phyloP scores from a whole-genome alignment of 2,329 filamentous ascomycete species.

The Orbilia javanica region DNA sequence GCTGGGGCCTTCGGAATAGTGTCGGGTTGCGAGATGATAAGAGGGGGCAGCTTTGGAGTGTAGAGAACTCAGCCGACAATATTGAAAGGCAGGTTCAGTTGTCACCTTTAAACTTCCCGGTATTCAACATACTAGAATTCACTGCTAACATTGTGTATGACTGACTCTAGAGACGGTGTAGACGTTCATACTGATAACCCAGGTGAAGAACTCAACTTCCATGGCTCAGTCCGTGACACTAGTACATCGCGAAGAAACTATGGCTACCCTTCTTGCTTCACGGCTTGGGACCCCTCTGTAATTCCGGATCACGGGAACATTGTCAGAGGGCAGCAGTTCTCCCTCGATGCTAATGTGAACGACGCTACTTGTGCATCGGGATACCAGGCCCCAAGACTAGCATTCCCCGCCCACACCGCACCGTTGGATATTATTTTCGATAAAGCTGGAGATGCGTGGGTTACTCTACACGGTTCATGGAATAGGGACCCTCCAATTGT shows the following conservation, averaged over 20 bases:
- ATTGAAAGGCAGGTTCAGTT: slow-evolving; percentile 64
- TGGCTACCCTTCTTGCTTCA: slow-evolving; percentile 78
- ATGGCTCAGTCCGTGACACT: slow-evolving; percentile 70
- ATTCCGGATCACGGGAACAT: slow-evolving; percentile 67
- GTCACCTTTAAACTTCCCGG: too few relatives aligned
- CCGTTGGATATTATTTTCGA: slow-evolving; percentile 80
- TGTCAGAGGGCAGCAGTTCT: slow-evolving; percentile 69
- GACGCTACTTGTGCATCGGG: slow-evolving; percentile 68
- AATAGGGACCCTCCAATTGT: slow-evolving; percentile 61
- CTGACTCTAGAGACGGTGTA: slow-evolving; percentile 66
- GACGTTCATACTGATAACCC: slow-evolving; percentile 78
- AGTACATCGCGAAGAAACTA: slow-evolving; percentile 70
- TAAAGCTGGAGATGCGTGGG: slow-evolving; percentile 70
- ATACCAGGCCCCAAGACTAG: slow-evolving; percentile 69
- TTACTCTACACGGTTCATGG: slow-evolving; percentile 82
- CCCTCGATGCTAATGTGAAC: slow-evolving; percentile 65
- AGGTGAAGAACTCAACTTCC: slow-evolving; percentile 78
- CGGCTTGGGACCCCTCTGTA: slow-evolving; percentile 73
- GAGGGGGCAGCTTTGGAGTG: slow-evolving; percentile 70
- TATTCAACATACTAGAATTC: too few relatives aligned
- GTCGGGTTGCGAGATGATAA: slow-evolving; percentile 76
- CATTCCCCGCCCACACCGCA: slow-evolving; percentile 76
- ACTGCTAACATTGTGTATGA: not conserved
- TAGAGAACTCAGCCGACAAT: slow-evolving; percentile 79
- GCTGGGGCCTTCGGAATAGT: slow-evolving; percentile 81